Evolutionary conservation across 768 basidiomycete genomes (phyloP).

Genomic region (Asterophora parasitica): DNA sequence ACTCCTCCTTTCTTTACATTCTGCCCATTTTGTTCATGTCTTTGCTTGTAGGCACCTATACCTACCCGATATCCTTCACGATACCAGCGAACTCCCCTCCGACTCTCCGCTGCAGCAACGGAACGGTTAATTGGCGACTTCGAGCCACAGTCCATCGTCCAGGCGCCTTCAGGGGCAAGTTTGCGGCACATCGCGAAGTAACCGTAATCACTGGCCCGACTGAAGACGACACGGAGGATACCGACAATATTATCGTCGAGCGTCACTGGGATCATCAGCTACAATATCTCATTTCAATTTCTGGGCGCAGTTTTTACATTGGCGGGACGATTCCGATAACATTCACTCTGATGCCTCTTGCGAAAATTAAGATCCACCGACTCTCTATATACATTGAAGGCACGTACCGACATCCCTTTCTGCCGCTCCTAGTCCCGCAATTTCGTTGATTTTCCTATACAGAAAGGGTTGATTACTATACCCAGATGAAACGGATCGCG

Average conservation of each 20-base stretch:
- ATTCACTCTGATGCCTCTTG: constrained; percentile 77
- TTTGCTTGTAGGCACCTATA: constrained; percentile 69
- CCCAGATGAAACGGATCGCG: constrained; percentile 58
- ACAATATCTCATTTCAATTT: constrained; percentile 72
- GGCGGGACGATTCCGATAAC: constrained; percentile 78
- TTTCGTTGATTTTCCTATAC: constrained; percentile 5
- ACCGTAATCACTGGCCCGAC: constrained; percentile 68
- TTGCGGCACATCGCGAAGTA: constrained; percentile 68
- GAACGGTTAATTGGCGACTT: constrained; percentile 73
- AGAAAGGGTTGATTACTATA: constrained; percentile 84
- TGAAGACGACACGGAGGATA: constrained; percentile 85
- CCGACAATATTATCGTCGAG: constrained; percentile 76
- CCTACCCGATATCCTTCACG: constrained; percentile 88
- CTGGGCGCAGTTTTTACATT: constrained; percentile 74
- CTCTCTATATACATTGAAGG: constrained; percentile 78
- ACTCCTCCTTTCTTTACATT: not conserved
- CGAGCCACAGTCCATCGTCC: constrained; percentile 81
- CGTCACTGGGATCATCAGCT: constrained; percentile 88
- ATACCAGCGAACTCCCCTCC: constrained; percentile 81
- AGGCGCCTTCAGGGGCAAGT: constrained; percentile 71
- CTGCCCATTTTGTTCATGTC: not conserved
- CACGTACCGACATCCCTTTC: constrained; percentile 25
- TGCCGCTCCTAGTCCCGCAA: not conserved
- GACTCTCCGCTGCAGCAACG: constrained; percentile 67
- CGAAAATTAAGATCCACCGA: constrained; percentile 78